Conservation (phyloP, 805 yeast species). For the Tetrapisispora nanseiensis region DNA sequence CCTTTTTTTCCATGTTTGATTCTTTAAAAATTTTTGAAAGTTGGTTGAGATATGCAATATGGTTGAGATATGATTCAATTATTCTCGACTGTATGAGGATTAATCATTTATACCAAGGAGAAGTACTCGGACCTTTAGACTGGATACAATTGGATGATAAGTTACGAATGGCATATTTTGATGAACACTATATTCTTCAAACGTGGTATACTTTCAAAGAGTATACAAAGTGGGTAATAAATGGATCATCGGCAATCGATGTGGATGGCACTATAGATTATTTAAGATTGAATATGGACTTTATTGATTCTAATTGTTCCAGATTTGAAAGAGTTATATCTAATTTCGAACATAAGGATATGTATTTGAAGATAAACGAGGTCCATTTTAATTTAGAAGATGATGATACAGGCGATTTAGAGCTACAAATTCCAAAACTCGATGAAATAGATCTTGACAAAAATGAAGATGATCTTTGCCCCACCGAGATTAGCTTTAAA, state of each 20-base stretch:
- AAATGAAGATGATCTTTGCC: neutral
- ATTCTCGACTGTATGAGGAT: constrained; percentile 22
- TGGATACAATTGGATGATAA: constrained; percentile 16
- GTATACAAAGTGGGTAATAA: constrained; percentile 16
- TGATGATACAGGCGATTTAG: too few species aligned
- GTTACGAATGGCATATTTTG: constrained; percentile 17
- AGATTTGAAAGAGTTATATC: constrained; percentile 5
- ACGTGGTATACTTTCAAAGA: constrained; percentile 22
- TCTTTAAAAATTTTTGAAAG: constrained; percentile 14
- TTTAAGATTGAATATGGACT: constrained; percentile 13
- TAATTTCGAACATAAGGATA: constrained; percentile 7
- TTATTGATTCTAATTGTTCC: constrained; percentile 1
- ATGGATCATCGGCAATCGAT: constrained; percentile 6
- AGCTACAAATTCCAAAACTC: neutral
- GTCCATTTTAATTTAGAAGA: constrained; percentile 11
- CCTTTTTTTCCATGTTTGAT: constrained; percentile 19
- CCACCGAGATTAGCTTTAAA: neutral
- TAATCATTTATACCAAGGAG: constrained; percentile 18
- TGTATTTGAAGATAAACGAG: constrained; percentile 7
- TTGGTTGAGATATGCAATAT: constrained; percentile 20
- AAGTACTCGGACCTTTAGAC: constrained; percentile 15
- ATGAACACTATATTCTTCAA: constrained; percentile 18
- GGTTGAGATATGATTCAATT: constrained; percentile 25
- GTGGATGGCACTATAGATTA: constrained; percentile 6
- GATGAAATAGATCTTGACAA: constrained; percentile 7